Conservation (phyloP, 2,329 filamentous ascomycete genomes). For the Penicillium paneum region DNA sequence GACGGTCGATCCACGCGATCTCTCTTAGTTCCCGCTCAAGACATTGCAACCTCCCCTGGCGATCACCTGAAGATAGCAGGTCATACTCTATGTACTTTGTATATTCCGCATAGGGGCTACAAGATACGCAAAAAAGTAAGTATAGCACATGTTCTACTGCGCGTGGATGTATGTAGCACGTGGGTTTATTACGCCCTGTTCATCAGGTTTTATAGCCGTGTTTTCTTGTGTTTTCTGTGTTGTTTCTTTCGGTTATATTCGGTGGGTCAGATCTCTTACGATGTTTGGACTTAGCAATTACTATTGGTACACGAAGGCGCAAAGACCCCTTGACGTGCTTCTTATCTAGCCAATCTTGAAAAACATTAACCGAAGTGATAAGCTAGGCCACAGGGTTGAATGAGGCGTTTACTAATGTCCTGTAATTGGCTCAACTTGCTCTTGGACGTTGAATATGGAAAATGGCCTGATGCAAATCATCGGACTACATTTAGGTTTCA, state of each 20-base stretch:
- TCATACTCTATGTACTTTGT: not conserved
- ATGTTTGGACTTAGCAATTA: not conserved
- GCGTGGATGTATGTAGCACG: not conserved
- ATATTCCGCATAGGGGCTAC: not conserved
- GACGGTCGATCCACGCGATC: conserved; percentile 1
- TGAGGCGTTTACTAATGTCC: not conserved
- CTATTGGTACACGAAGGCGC: not conserved
- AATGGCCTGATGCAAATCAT: not conserved
- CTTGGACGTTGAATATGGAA: not conserved
- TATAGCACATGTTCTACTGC: no score
- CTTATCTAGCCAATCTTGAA: not conserved
- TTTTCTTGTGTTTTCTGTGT: not conserved
- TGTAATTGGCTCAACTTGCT: not conserved
- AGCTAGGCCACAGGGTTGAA: not conserved
- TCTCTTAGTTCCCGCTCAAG: conserved; percentile 5
- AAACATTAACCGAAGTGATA: not conserved
- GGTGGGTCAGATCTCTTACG: not conserved
- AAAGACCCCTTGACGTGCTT: not conserved
- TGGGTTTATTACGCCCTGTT: not conserved
- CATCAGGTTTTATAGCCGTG: not conserved
- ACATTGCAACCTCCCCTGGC: conserved; percentile 7
- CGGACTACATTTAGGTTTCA: not conserved
- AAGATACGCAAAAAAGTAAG: not conserved
- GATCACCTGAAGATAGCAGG: conserved; percentile 6
- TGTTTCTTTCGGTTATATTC: not conserved